Percentiles rank a stretch among this genome's conserved stretches.
These are phyloP conservation scores for Physcomitrellopsis africana DNA, from an alignment of 225 moss, liverwort and hornwort genomes.

Conservation along the genomic window DNA sequence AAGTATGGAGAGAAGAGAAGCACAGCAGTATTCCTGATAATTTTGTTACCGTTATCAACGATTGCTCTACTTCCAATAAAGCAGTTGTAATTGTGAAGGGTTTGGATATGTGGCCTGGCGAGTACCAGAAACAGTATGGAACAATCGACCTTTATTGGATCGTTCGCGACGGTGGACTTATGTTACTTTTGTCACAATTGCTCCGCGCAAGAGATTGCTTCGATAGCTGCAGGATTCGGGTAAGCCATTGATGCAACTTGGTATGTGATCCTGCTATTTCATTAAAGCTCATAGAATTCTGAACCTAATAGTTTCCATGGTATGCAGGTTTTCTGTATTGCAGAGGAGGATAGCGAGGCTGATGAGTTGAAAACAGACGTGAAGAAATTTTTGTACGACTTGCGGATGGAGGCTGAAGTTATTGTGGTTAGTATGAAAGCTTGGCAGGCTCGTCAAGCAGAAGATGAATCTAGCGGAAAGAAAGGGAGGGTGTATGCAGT, in stretches of 20 bases:
- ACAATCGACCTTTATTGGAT: constrained; percentile 96
- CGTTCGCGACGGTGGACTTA: constrained; percentile 90
- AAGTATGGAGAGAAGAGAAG: constrained; percentile 85
- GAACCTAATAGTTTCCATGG: not conserved
- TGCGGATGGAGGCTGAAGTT: constrained; percentile 89
- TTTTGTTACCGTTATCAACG: constrained; percentile 80
- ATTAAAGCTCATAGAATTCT: not conserved
- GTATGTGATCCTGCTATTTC: not conserved
- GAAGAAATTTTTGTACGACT: constrained; percentile 86
- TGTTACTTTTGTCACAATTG: constrained; percentile 85
- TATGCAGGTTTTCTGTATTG: constrained; percentile 77
- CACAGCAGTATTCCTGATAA: constrained; percentile 70
- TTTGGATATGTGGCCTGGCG: constrained; percentile 94
- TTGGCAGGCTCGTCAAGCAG: constrained; percentile 78
- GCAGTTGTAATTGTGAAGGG: constrained; percentile 93
- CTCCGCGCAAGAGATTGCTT: constrained; percentile 88
- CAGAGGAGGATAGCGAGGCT: constrained; percentile 88
- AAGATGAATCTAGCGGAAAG: constrained; percentile 53
- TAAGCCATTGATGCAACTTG: constrained; percentile 19
- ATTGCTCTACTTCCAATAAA: constrained; percentile 86
- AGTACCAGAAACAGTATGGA: constrained; percentile 85
- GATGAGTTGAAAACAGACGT: constrained; percentile 89
- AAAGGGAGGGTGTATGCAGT: constrained; percentile 62
- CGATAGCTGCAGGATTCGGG: constrained; percentile 92
- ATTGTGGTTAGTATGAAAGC: constrained; percentile 93